phyloP scores from a whole-genome alignment of 805 yeast species.

The Maudiozyma serrabonitensis region DNA sequence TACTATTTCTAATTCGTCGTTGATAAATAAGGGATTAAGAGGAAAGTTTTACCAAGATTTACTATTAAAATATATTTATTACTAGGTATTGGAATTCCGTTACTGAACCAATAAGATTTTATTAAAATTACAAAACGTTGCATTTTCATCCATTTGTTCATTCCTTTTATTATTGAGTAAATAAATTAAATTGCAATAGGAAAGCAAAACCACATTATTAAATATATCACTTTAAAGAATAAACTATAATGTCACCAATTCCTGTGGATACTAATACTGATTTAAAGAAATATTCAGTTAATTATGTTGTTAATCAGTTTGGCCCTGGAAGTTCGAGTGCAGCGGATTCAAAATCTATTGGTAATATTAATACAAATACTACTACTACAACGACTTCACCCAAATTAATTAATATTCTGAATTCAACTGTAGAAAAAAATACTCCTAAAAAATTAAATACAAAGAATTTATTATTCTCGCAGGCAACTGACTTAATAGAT shows the following conservation, averaged over 20 bases:
- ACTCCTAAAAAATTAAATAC: background rate
- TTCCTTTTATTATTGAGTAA: too few species aligned
- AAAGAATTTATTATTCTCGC: background rate
- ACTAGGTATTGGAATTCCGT: too few species aligned
- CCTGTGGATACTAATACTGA: background rate
- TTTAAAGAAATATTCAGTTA: conserved; percentile 1
- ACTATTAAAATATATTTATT: too few species aligned
- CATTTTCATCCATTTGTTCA: too few species aligned
- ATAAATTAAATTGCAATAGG: background rate
- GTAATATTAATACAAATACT: background rate
- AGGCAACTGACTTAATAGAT: background rate
- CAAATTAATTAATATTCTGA: background rate
- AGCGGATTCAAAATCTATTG: too few species aligned
- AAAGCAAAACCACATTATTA: background rate
- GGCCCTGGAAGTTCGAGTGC: background rate
- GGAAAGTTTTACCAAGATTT: too few species aligned
- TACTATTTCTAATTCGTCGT: too few species aligned
- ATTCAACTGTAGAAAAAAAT: background rate
- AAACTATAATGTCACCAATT: background rate
- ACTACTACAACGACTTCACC: background rate
- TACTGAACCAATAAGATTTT: too few species aligned
- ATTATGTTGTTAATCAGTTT: background rate
- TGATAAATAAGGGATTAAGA: too few species aligned
- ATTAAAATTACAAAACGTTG: too few species aligned
- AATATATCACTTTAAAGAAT: background rate